phyloP scores from a whole-genome alignment of 2,329 filamentous ascomycete species.

The Aspergillus sp. region DNA sequence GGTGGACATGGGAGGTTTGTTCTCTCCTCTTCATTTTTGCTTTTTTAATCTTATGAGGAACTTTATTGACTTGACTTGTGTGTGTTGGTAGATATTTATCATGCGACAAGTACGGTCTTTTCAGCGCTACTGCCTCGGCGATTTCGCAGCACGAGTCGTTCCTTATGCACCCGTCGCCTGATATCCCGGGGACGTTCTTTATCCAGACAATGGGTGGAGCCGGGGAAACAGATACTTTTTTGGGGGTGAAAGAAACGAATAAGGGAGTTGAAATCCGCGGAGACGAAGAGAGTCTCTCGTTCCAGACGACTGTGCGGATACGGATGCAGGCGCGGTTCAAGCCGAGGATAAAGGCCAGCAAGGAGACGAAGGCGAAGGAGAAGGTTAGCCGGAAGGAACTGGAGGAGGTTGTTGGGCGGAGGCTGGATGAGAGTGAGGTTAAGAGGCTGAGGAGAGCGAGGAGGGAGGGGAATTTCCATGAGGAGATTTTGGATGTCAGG shows the following conservation, averaged over 20 bases:
- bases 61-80: background rate
- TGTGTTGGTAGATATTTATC: conserved; percentile 67
- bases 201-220: conserved; percentile 59
- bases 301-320: conserved; percentile 72
- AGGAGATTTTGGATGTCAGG: conserved; percentile 20
- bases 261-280: conserved; percentile 68
- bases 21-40: background rate
- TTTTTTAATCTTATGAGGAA: background rate
- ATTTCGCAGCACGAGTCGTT: conserved; percentile 84
- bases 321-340: conserved; percentile 97
- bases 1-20: conserved; percentile 78
- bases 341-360: conserved; percentile 73
- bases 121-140: conserved; percentile 76
- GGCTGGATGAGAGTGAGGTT: conserved; percentile 82
- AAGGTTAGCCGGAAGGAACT: conserved; percentile 85
- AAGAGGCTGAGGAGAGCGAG: conserved; percentile 77
- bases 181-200: conserved; percentile 70
- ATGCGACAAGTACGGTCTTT: conserved; percentile 78
- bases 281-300: conserved; percentile 67
- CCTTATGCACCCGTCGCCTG: conserved; percentile 59
- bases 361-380: conserved; percentile 78
- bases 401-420: conserved; percentile 75
- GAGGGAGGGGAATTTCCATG: conserved; percentile 61
- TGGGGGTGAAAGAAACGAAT: conserved; percentile 59
- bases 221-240: conserved; percentile 63